Evolutionary conservation across 441 rosid species (phyloP).

Genomic region (Breynia disticha): DNA sequence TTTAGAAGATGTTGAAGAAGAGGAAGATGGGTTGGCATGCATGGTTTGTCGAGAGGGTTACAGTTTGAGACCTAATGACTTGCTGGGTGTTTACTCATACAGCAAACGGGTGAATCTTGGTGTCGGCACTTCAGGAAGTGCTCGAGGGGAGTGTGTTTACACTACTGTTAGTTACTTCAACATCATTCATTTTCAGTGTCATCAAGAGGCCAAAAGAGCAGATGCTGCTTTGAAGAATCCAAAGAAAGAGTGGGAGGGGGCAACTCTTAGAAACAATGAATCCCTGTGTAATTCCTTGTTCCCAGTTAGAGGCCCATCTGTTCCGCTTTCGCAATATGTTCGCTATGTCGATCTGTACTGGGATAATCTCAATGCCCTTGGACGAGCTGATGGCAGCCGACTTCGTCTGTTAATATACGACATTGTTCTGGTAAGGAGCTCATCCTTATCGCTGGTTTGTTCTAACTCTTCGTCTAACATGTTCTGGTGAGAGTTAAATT

Average conservation of each 20-base stretch:
- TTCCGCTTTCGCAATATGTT: conserved; percentile 71
- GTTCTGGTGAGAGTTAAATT: not conserved
- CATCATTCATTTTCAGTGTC: conserved; percentile 97
- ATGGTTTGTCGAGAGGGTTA: conserved; percentile 99
- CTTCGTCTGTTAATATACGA: conserved; percentile 93
- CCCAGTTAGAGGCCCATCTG: conserved; percentile 91
- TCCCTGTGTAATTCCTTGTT: conserved; percentile 98
- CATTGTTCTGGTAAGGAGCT: conserved; percentile 73
- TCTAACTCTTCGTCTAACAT: no score
- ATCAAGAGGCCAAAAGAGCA: conserved; percentile 99
- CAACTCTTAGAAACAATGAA: conserved; percentile 92
- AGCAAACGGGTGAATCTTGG: conserved; percentile 98
- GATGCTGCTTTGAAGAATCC: conserved; percentile 95
- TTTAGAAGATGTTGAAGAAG: conserved; percentile 95
- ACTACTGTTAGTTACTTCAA: conserved; percentile 98
- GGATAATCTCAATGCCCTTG: conserved; percentile 97
- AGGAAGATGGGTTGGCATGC: conserved; percentile 96
- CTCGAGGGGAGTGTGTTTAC: conserved; percentile 98
- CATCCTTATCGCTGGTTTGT: not conserved
- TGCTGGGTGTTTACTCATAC: conserved; percentile 87
- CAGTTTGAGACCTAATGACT: conserved; percentile 91
- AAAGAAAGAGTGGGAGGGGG: conserved; percentile 99
- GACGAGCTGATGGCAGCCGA: conserved; percentile 96
- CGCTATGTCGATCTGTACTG: conserved; percentile 94
- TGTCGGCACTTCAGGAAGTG: conserved; percentile 85